phyloP scores from a whole-genome alignment of 225 moss, liverwort and hornwort species.

The Sphagnum tenellum region DNA sequence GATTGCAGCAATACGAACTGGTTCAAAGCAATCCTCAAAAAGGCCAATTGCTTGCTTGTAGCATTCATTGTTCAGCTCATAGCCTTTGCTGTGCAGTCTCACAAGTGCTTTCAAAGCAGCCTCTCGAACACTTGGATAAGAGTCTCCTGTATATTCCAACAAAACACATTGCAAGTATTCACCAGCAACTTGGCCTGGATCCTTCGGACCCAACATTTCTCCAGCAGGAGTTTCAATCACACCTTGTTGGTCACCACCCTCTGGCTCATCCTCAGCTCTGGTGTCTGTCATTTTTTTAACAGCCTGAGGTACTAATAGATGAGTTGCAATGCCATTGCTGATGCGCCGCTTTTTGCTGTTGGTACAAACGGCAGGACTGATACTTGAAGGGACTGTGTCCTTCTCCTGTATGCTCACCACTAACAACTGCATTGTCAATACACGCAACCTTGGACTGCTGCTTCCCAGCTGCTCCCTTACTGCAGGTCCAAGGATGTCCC shows the following conservation, averaged over 20 bases:
- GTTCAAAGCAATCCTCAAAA: slow-evolving; percentile 65
- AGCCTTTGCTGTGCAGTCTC: slow-evolving; percentile 64
- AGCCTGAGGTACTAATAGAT: slow-evolving; percentile 1
- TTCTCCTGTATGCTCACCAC: slow-evolving; percentile 49
- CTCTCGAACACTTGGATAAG: slow-evolving; percentile 73
- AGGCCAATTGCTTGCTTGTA: slow-evolving; percentile 62
- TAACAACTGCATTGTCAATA: slow-evolving; percentile 60
- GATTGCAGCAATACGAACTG: slow-evolving; percentile 68
- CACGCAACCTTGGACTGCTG: slow-evolving; percentile 60
- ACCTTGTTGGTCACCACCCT: slow-evolving; percentile 2
- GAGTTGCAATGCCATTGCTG: not conserved
- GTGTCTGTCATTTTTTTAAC: slow-evolving; percentile 1
- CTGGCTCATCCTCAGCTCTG: slow-evolving; percentile 9
- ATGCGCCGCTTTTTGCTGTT: not conserved
- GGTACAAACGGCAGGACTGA: not conserved
- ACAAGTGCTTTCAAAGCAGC: slow-evolving; percentile 40
- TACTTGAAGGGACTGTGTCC: not conserved
- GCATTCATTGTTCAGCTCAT: slow-evolving; percentile 41
- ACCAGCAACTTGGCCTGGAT: slow-evolving; percentile 3
- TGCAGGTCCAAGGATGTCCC: slow-evolving; percentile 35
- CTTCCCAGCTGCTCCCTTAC: slow-evolving; percentile 52
- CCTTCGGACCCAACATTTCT: slow-evolving; percentile 6
- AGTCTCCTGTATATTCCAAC: slow-evolving; percentile 61
- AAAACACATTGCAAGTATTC: slow-evolving; percentile 43
- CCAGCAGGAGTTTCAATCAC: not conserved